Base-by-base conservation (phyloP, 192 early-diverging fungal genomes). In the Powellomyces hirtus region DNA sequence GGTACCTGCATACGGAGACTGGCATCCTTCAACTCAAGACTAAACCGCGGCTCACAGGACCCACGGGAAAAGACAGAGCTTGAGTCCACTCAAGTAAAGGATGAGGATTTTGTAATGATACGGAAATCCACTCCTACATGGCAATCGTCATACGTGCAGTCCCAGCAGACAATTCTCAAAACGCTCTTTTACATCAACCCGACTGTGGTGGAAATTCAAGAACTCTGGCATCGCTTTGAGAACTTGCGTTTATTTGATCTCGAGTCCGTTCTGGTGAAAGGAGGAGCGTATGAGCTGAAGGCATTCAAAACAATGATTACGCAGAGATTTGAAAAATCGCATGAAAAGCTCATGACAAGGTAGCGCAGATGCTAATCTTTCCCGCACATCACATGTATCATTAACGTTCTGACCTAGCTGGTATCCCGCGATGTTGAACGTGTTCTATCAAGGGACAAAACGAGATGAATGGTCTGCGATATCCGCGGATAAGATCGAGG, bases 401-500 rank as follows among this genome's bases (percentile, higher is more conserved):
- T n/a, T n/a, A n/a, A n/a, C n/a, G n/a, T n/a, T n/a, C n/a, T n/a
- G n/a, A n/a, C n/a, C 18, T 33, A 86, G 85, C 31, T 87, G 84
- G 84, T 87, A 87, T 55, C 86, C 83, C 1, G 73, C 79, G 0
- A 78, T 87, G 59, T 59, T 87, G n/a, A 85, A 83, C 42, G 70
- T 86, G 3, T 87, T 87, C 57, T 87, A 86, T 65, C 81, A 84
- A 73, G 80, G 80, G 26, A 79, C 74, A 57, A 84, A 86, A 42
- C 76, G 74, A 13, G 80, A 83, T 60, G 80, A 80, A 55, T 87
- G 84, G 81, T 73, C 79, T 6, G 65, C 80, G 4, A 81, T 87
- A 34, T 70, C 75, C 10, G 65, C 72, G 24, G 85, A 86, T 10
- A 70, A 69, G 38, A 73, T 85, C n/a, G 83, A 85, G 60, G 40